phyloP scores from a whole-genome alignment of 768 basidiomycete species.

The Leccinum longicurvipes region DNA sequence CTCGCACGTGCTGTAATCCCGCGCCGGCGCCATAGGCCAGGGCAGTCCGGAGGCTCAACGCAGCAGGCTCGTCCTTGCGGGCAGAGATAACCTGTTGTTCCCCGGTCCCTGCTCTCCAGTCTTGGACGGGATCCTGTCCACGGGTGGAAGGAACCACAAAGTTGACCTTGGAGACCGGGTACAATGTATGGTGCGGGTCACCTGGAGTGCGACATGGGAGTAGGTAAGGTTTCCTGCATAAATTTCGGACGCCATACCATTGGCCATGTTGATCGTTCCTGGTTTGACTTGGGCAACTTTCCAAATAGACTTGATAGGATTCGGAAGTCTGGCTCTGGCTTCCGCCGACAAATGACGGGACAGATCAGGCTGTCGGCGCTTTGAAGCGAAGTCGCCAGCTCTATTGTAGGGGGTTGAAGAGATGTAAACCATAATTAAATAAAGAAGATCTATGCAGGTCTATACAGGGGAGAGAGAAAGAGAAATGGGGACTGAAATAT shows the following conservation, averaged over 20 bases:
- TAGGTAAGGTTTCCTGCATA: neutral
- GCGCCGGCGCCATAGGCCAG: constrained; percentile 40
- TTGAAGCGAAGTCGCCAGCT: constrained; percentile 12
- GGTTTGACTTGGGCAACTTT: constrained; percentile 33
- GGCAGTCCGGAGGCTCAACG: constrained; percentile 31
- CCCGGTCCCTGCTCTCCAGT: constrained; percentile 28
- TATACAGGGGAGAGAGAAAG: neutral
- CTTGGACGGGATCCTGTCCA: constrained; percentile 27
- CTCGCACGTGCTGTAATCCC: constrained; percentile 33
- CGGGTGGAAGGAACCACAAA: constrained; percentile 33
- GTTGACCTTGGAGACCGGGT: constrained; percentile 34
- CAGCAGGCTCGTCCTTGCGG: constrained; percentile 27
- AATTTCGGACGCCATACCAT: constrained; percentile 20
- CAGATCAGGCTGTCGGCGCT: constrained; percentile 29
- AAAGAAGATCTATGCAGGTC: neutral
- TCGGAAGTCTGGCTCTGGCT: constrained; percentile 32
- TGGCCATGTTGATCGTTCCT: constrained; percentile 38
- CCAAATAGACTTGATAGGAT: constrained; percentile 38
- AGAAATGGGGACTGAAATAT: neutral
- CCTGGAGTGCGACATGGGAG: constrained; percentile 14
- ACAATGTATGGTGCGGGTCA: constrained; percentile 33
- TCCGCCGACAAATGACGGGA: constrained; percentile 35
- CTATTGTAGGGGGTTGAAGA: constrained; percentile 14
- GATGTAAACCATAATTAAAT: constrained; percentile 25
- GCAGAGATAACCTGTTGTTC: constrained; percentile 28